Percentiles rank a stretch among this genome's conserved stretches.
Evolutionary conservation across 2,329 filamentous ascomycete genomes (phyloP).

Genomic region (Colletotrichum echinochloae): DNA sequence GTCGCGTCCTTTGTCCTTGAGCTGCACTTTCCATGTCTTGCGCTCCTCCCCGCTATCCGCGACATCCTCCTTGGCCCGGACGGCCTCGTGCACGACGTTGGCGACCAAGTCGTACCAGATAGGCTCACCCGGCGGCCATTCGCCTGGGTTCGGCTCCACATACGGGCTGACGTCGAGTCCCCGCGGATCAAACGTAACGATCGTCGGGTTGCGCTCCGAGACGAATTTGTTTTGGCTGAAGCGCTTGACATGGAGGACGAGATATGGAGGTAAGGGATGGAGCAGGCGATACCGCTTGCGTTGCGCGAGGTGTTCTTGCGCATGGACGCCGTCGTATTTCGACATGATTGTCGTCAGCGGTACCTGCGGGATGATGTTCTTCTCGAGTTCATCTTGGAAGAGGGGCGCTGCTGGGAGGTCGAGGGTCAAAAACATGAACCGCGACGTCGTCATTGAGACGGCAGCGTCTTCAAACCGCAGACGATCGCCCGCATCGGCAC

Average conservation of each 20-base stretch:
- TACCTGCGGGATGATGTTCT: constrained; percentile 96
- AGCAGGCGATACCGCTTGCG: constrained; percentile 90
- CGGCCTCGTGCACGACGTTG: constrained; percentile 90
- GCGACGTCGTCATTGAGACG: constrained; percentile 80
- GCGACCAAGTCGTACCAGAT: constrained; percentile 96
- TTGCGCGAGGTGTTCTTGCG: constrained; percentile 90
- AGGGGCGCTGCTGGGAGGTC: constrained; percentile 92
- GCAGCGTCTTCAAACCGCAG: constrained; percentile 91
- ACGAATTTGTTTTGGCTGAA: constrained; percentile 98
- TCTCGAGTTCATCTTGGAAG: constrained; percentile 94
- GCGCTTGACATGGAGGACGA: constrained; percentile 95
- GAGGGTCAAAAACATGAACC: constrained; percentile 92
- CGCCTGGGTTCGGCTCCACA: constrained; percentile 84
- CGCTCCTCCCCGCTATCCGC: constrained; percentile 88
- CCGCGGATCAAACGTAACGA: constrained; percentile 92
- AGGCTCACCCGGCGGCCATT: constrained; percentile 80
- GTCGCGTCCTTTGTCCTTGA: constrained; percentile 82
- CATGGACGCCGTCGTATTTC: constrained; percentile 91
- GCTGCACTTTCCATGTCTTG: constrained; percentile 94
- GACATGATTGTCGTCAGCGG: constrained; percentile 84
- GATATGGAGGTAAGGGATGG: constrained; percentile 90
- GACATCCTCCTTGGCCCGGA: constrained; percentile 80
- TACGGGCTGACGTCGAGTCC: constrained; percentile 89
- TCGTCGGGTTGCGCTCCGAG: constrained; percentile 94
- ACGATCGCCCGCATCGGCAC: constrained; percentile 87